phyloP scores from a whole-genome alignment of 2,329 filamentous ascomycete species.

The Fusarium sp. region DNA sequence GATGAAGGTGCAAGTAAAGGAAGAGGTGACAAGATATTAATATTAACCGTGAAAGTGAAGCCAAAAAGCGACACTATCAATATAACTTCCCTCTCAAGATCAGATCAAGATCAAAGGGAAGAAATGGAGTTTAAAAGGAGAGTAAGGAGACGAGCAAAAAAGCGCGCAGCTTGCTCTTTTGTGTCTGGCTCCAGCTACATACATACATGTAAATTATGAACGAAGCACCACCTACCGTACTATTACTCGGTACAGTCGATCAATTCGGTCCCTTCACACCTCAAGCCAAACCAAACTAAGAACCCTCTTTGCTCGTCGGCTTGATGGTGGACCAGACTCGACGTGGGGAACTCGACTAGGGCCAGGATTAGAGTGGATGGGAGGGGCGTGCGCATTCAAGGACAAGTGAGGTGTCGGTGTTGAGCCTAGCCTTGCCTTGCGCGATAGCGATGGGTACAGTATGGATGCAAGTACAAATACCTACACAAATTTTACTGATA shows the following conservation, averaged over 20 bases:
- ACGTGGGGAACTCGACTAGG: conserved; percentile 38
- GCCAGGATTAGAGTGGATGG: conserved; percentile 27
- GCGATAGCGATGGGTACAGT: conserved; percentile 10
- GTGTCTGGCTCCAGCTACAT: conserved; percentile 26
- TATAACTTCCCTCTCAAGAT: conserved; percentile 4
- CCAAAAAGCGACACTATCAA: conserved; percentile 18
- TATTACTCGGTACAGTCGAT: conserved; percentile 27
- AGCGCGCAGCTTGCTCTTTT: conserved; percentile 47
- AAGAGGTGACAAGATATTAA: conserved; percentile 25
- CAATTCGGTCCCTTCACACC: conserved; percentile 39
- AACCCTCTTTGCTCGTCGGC: conserved; percentile 28
- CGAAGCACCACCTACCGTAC: conserved; percentile 40
- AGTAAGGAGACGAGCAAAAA: conserved; percentile 32
- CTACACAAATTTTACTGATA: conserved; percentile 35
- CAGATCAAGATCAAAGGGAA: conserved; percentile 11
- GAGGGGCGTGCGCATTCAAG: conserved; percentile 36
- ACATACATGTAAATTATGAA: conserved; percentile 43
- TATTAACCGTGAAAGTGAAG: conserved; percentile 22
- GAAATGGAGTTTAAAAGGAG: conserved; percentile 8
- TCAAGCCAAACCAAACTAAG: conserved; percentile 39
- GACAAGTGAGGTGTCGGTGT: background rate
- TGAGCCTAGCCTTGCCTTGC: background rate
- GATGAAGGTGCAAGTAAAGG: conserved; percentile 10
- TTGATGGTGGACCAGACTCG: conserved; percentile 32
- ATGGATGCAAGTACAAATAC: conserved; percentile 16